These are phyloP conservation scores for Auriscalpium orientale DNA, from an alignment of 768 basidiomycete species.

Conservation along the genomic window DNA sequence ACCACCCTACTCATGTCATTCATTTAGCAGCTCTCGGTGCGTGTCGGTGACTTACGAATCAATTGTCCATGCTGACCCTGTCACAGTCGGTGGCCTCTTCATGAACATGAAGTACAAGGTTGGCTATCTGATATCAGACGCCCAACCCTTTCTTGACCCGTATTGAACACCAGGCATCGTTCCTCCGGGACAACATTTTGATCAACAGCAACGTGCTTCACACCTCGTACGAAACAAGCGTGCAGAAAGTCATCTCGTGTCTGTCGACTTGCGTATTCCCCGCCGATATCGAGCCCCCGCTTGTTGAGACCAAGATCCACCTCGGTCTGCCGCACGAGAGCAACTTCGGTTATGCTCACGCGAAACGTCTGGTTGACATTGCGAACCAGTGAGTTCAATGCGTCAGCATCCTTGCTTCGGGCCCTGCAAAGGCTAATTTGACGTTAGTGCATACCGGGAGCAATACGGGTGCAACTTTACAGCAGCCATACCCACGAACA, in stretches of 20 bases:
- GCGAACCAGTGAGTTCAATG: slow-evolving; percentile 73
- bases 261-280: slow-evolving; percentile 97
- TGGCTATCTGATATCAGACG: slow-evolving; percentile 4
- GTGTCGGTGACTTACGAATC: slow-evolving; percentile 14
- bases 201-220: slow-evolving; percentile 95
- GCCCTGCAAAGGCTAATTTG: neutral
- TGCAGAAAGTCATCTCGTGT: slow-evolving; percentile 84
- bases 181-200: slow-evolving; percentile 91
- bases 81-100: slow-evolving; percentile 85
- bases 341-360: slow-evolving; percentile 96
- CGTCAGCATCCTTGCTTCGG: neutral
- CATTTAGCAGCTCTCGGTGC: slow-evolving; percentile 89
- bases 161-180: slow-evolving; percentile 53
- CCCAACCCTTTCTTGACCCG: neutral
- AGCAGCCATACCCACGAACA: slow-evolving; percentile 93
- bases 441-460: slow-evolving; percentile 82
- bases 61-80: slow-evolving; percentile 1
- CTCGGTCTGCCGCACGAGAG: slow-evolving; percentile 86
- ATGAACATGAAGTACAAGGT: slow-evolving; percentile 95
- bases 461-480: slow-evolving; percentile 96
- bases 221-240: slow-evolving; percentile 55
- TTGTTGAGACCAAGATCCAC: slow-evolving; percentile 91
- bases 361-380: slow-evolving; percentile 92
- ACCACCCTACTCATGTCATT: slow-evolving; percentile 94
- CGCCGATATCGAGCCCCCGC: slow-evolving; percentile 87